phyloP scores from a whole-genome alignment of 2,329 filamentous ascomycete species.

The Lachnellula hyalina region DNA sequence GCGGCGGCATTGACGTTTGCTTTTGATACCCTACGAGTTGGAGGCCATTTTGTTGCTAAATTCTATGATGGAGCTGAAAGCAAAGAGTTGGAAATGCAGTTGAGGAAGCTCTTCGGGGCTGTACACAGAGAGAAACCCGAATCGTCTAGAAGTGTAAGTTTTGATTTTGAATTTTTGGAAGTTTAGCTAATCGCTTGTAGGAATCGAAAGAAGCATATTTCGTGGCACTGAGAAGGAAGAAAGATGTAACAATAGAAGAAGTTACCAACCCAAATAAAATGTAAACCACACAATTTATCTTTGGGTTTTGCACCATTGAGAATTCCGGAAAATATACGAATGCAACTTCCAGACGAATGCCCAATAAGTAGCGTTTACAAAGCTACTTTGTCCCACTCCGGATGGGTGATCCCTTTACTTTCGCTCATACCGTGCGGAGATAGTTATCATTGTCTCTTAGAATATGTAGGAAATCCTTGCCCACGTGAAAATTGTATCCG shows the following conservation, averaged over 20 bases:
- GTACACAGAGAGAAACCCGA: slow-evolving; percentile 89
- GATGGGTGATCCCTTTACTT: too few relatives aligned
- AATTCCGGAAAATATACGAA: neutral
- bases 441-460: too few relatives aligned
- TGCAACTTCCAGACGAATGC: neutral
- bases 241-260: slow-evolving; percentile 26
- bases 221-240: slow-evolving; percentile 68
- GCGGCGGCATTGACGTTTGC: slow-evolving; percentile 78
- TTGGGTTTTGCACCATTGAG: slow-evolving; percentile 4
- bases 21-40: slow-evolving; percentile 72
- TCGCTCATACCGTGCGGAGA: too few relatives aligned
- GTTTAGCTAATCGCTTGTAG: slow-evolving; percentile 38
- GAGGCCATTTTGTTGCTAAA: slow-evolving; percentile 93
- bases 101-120: slow-evolving; percentile 71
- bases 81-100: slow-evolving; percentile 65
- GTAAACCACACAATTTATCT: neutral
- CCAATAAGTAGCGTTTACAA: neutral
- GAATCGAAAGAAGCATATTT: slow-evolving; percentile 85
- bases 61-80: slow-evolving; percentile 93
- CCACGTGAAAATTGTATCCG: too few relatives aligned
- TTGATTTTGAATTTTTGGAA: neutral
- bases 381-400: too few relatives aligned
- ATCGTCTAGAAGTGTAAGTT: slow-evolving; percentile 74
- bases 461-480: too few relatives aligned
- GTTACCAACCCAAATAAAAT: neutral